Evolutionary conservation across 345 rosid genomes (phyloP), one percentile per base, ranked within the genome.

Genomic region (Schrenkiella parvula): DNA sequence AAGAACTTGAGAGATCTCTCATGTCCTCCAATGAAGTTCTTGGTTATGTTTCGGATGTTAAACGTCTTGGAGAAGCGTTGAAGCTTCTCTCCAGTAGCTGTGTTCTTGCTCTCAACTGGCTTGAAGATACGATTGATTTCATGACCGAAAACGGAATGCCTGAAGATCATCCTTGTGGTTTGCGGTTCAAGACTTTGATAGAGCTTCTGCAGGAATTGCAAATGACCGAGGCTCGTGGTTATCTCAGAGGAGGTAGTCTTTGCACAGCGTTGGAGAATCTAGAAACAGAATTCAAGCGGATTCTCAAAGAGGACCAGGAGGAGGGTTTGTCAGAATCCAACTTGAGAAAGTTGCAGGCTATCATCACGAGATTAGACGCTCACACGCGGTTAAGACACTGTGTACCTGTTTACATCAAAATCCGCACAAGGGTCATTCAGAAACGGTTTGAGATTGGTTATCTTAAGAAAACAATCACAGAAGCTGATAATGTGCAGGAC

Each of bases 51-150:
- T 68, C 80, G 3, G 52, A 78, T 48, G 56, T 88, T 76, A 84
- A 73, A 62, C 81, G 66, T 63, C 88, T 93, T 25, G 93, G 80
- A 31, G 88, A 91, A 72, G 84, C 84, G 7, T 50, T 88, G 31
- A 84, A 77, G 53, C 88, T 91, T 72, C 97, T 91, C 4, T 55
- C 84, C 0, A 83, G 75, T 52, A 89, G 86, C 72, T 86, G 96
- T 68, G 54, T 68, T 77, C 82, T 93, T 35, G 91, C 95, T 19
- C 79, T 87, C 69, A 88, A 66, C 37, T 93, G 98, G 96, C 41
- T 91, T 64, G 75, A 86, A 77, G 89, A 82, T 4, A 75, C 85
- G 12, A 70, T 77, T 10, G 79, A 82, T 54, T 82, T 81, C 57
- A 39, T 87, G 22, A 73, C 81, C 64, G 90, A 83, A 14, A 82